These are phyloP conservation scores for Aschersonia sp. DNA, from an alignment of 2,329 filamentous ascomycete species.

Conservation along the genomic window DNA sequence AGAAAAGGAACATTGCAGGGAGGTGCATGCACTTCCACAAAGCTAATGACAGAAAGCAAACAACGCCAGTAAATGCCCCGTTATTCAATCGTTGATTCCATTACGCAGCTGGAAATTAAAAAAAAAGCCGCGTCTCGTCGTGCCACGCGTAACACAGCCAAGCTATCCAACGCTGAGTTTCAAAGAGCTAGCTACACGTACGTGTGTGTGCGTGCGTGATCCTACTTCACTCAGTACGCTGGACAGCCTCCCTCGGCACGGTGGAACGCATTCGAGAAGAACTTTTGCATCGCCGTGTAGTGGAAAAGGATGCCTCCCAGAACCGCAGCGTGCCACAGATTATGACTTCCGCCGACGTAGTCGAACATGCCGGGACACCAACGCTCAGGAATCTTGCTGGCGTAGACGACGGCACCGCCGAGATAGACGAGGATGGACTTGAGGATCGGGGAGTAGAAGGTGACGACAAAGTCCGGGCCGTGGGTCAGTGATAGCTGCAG, in stretches of 20 bases:
- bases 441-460: constrained; percentile 76
- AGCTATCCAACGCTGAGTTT: no score
- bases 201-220: no score
- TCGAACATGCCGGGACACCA: constrained; percentile 91
- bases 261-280: constrained; percentile 68
- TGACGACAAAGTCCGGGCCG: constrained; percentile 64
- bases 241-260: constrained; percentile 49
- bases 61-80: not conserved
- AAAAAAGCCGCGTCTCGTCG: not conserved
- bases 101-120: not conserved
- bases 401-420: constrained; percentile 72
- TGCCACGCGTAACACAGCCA: no score
- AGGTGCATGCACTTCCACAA: no score
- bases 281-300: constrained; percentile 88
- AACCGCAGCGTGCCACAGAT: constrained; percentile 93
- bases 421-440: constrained; percentile 84
- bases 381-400: constrained; percentile 80
- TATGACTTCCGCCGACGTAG: constrained; percentile 89
- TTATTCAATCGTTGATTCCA: no score
- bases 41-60: no score
- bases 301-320: constrained; percentile 94
- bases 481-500: constrained; percentile 69
- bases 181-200: no score
- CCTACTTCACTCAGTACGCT: constrained; percentile 24
- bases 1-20: no score